These are phyloP conservation scores for Tremella fuciformis DNA, from an alignment of 768 basidiomycete genomes.

Conservation along the genomic window DNA sequence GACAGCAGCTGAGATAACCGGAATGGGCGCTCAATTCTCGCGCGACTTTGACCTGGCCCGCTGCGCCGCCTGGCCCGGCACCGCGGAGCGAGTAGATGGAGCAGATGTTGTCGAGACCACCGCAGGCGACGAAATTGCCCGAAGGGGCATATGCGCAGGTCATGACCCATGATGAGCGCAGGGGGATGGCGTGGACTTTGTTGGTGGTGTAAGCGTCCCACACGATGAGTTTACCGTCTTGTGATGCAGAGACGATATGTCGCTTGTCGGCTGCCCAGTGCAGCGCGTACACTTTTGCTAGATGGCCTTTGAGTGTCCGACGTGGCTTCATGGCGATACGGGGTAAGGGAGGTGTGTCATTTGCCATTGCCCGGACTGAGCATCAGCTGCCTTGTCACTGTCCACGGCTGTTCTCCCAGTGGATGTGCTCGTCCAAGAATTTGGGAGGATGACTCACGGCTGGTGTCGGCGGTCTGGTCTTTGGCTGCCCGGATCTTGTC, in stretches of 20 bases:
- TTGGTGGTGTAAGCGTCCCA: constrained; percentile 99
- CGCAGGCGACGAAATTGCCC: constrained; percentile 95
- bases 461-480: constrained; percentile 97
- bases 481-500: constrained; percentile 97
- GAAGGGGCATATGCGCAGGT: constrained; percentile 98
- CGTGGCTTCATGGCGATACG: constrained; percentile 96
- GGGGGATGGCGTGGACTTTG: constrained; percentile 98
- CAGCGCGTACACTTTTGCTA: constrained; percentile 99
- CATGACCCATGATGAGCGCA: constrained; percentile 99
- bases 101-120: constrained; percentile 98
- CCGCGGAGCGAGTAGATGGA: constrained; percentile 93
- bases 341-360: constrained; percentile 90
- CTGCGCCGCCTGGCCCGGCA: constrained; percentile 53
- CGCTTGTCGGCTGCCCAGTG: constrained; percentile 97
- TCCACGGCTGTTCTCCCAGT: too few relatives aligned
- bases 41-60: constrained; percentile 70
- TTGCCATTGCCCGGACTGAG: constrained; percentile 95
- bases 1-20: constrained; percentile 95
- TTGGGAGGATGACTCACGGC: constrained; percentile 62
- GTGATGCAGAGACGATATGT: constrained; percentile 98
- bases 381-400: too few relatives aligned
- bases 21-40: constrained; percentile 95
- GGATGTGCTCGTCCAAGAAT: too few relatives aligned
- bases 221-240: constrained; percentile 98
- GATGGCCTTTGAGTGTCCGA: constrained; percentile 90